Evolutionary conservation across 1,284 basidiomycete species (phyloP).

Genomic region (Cryptococcus sp.): DNA sequence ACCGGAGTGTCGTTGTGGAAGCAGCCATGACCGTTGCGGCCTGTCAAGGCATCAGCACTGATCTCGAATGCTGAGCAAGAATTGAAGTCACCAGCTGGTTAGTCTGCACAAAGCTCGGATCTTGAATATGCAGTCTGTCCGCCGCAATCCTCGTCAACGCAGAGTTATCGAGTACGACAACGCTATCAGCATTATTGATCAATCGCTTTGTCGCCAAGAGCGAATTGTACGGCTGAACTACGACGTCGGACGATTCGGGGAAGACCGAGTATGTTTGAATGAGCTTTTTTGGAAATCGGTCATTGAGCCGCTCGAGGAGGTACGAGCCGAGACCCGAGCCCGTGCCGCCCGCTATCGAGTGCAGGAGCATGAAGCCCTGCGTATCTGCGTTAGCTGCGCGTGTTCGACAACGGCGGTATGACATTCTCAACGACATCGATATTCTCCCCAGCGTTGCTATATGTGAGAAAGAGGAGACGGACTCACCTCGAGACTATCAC

Average conservation of each 20-base stretch:
- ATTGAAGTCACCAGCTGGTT: conserved; percentile 83
- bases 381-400: background rate
- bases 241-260: conserved; percentile 90
- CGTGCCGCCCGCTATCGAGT: conserved; percentile 98
- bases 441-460: background rate
- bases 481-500: conserved; percentile 90
- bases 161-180: conserved; percentile 96
- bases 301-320: conserved; percentile 91
- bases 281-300: conserved; percentile 98
- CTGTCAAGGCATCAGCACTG: conserved; percentile 54
- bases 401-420: background rate
- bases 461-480: background rate
- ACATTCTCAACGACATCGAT: background rate
- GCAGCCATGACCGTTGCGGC: conserved; percentile 95
- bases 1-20: conserved; percentile 93
- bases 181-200: conserved; percentile 94
- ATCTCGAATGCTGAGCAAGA: no score
- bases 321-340: conserved; percentile 98
- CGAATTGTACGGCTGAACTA: conserved; percentile 97
- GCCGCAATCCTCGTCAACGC: conserved; percentile 89
- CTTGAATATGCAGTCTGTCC: conserved; percentile 86
- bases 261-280: conserved; percentile 99
- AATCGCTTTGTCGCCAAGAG: conserved; percentile 92
- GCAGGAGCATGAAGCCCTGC: conserved; percentile 97
- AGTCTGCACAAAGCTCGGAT: conserved; percentile 90